Percentiles rank a stretch among this genome's conserved stretches.
These are phyloP conservation scores for Grifola frondosa DNA, from an alignment of 1,284 basidiomycete species.

Conservation along the genomic window DNA sequence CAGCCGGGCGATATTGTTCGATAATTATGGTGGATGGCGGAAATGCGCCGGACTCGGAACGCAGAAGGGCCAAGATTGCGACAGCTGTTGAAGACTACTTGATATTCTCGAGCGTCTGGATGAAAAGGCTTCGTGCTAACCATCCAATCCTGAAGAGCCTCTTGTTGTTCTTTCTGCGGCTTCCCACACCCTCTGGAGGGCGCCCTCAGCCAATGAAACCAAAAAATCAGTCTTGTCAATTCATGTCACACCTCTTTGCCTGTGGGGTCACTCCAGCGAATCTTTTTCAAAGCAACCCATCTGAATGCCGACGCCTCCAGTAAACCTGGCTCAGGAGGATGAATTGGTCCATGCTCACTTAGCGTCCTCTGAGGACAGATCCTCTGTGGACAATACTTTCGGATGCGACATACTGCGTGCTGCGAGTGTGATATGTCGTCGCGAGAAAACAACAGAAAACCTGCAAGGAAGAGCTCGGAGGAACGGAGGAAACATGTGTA, in stretches of 20 bases:
- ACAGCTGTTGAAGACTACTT: slow-evolving; percentile 52
- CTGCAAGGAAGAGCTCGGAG: background rate
- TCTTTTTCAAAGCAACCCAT: slow-evolving; percentile 74
- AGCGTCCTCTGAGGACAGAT: slow-evolving; percentile 57
- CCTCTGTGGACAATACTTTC: slow-evolving; percentile 36
- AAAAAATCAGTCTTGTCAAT: too few species aligned
- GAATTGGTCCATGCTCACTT: slow-evolving; percentile 48
- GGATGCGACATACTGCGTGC: slow-evolving; percentile 28
- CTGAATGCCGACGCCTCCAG: slow-evolving; percentile 35
- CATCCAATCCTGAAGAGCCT: slow-evolving; percentile 75
- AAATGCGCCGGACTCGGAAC: slow-evolving; percentile 67
- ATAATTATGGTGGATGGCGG: slow-evolving; percentile 77
- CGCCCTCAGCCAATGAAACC: too few species aligned
- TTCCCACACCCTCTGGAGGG: slow-evolving; percentile 77
- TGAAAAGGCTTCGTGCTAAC: slow-evolving; percentile 37
- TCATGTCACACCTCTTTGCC: slow-evolving; percentile 66
- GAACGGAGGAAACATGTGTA: background rate
- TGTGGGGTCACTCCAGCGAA: slow-evolving; percentile 72
- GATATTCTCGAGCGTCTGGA: background rate
- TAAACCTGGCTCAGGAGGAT: slow-evolving; percentile 1
- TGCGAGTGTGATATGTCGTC: slow-evolving; percentile 5
- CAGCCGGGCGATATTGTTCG: slow-evolving; percentile 86
- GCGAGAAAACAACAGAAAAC: background rate
- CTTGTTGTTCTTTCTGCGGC: slow-evolving; percentile 80
- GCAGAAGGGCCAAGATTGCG: slow-evolving; percentile 78